These are phyloP conservation scores for Trichoderma lentiforme DNA, from an alignment of 2,329 filamentous ascomycete genomes.

Conservation along the genomic window DNA sequence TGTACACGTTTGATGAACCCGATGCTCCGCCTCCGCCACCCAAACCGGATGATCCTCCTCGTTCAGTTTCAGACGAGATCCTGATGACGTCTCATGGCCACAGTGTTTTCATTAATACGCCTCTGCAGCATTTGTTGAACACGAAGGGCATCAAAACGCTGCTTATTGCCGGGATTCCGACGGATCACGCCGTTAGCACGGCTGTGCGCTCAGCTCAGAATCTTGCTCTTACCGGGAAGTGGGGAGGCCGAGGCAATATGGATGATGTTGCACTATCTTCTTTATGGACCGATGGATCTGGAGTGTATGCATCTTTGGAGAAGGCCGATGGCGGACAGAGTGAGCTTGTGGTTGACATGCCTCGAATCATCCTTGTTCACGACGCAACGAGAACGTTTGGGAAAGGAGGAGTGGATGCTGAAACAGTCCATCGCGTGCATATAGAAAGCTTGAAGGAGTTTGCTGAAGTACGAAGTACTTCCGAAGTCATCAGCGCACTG, in stretches of 20 bases:
- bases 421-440: slow-evolving; percentile 19
- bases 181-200: slow-evolving; percentile 20
- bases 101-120: slow-evolving; percentile 18
- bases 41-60: not conserved
- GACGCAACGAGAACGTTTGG: slow-evolving; percentile 20
- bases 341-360: slow-evolving; percentile 19
- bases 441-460: slow-evolving; percentile 17
- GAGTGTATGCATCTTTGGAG: slow-evolving; percentile 7
- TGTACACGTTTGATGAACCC: not conserved
- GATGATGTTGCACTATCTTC: slow-evolving; percentile 7
- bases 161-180: slow-evolving; percentile 16
- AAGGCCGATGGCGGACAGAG: not conserved
- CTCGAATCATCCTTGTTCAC: slow-evolving; percentile 19
- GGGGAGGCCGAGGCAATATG: slow-evolving; percentile 20
- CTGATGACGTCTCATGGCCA: slow-evolving; percentile 6
- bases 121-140: slow-evolving; percentile 11
- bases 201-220: slow-evolving; percentile 20
- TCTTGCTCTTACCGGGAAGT: slow-evolving; percentile 18
- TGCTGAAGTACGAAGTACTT: slow-evolving; percentile 17
- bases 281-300: slow-evolving; percentile 17
- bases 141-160: slow-evolving; percentile 18
- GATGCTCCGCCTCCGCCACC: not conserved
- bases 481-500: not conserved
- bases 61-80: not conserved
- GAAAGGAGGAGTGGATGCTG: slow-evolving; percentile 17